Evolutionary conservation across 257 asterid species (phyloP), one percentile per base, ranked within the genome.

Genomic region (Solanum arcanum): DNA sequence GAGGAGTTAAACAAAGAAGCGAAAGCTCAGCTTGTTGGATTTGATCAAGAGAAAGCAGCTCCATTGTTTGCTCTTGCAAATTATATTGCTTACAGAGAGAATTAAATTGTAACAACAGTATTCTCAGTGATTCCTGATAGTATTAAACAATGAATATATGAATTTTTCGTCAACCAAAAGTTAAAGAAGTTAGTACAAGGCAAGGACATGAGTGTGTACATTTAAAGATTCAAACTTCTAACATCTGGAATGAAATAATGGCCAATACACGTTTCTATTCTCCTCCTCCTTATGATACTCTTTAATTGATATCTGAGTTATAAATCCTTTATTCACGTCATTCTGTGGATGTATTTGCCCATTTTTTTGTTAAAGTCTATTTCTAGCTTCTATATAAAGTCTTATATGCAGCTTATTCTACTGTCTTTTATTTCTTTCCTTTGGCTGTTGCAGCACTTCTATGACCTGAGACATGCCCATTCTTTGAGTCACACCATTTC

Each of bases 31-130:
- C 94, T 94, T 62, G 87, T 56, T 10, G 95, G 89, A 29, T 94
- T 94, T 83, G 93, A 92, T 91, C 88, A 85, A 14, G 81, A 29
- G 3, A 89, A 90, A 83, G 91, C 97, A 5, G 93, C 91, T 25
- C 94, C 92, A 1, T 89, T 94, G 93, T 84, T 93, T 89, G 94
- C 94, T 88, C 62, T 94, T 42, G 92, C 94, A 11, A 87, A 91
- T 89, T 94, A 93, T 83, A 94, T 93, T 81, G 93, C 95, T 90
- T 86, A 90, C 29, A 88, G 97, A 87, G 89, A 92, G 20, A 93
- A 92, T 66, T 93, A 78, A 90, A 66, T 23, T 35, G 85, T 47
- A 80, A 18, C 69, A 10, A 49, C 46, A 49, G 69, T 20, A 80
- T 49, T 47, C 68, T 12, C 20, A 41, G 59, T 41, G 83, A 76